Conservation (phyloP, 108 stramenopile species). For the Hondaea fermentalgiana region DNA sequence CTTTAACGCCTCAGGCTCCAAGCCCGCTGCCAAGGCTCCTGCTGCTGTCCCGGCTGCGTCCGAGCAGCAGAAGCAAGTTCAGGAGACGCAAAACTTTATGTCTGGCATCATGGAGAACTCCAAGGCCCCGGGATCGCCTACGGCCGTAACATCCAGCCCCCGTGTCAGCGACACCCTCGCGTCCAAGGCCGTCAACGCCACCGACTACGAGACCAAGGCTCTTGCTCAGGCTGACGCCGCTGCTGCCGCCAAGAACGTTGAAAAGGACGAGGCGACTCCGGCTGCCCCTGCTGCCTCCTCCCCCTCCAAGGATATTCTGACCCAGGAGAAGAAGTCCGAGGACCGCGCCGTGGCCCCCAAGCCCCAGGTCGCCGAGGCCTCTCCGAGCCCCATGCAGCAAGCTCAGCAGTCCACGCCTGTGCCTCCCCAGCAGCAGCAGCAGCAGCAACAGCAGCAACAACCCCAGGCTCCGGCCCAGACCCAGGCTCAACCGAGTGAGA, state of each 20-base stretch:
- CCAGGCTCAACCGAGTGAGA: too few species aligned
- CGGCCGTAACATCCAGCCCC: background rate
- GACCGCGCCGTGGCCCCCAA: background rate
- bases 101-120: background rate
- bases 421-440: background rate
- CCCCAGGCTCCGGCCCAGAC: background rate
- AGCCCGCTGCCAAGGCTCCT: background rate
- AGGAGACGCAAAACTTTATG: background rate
- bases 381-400: background rate
- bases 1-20: background rate
- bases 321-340: background rate
- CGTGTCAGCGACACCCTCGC: background rate
- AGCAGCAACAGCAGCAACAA: background rate
- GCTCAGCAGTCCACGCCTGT: background rate
- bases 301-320: background rate
- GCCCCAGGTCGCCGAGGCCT: background rate
- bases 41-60: background rate
- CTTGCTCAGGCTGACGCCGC: conserved; percentile 12
- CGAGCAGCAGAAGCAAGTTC: background rate
- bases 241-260: background rate
- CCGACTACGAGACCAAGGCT: conserved; percentile 14
- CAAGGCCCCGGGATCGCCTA: background rate
- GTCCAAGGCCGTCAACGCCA: conserved; percentile 18
- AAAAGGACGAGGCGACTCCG: background rate
- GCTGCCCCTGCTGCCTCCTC: background rate